Base-by-base conservation (phyloP, 2,329 filamentous ascomycete genomes). In the Botrytis aclada region DNA sequence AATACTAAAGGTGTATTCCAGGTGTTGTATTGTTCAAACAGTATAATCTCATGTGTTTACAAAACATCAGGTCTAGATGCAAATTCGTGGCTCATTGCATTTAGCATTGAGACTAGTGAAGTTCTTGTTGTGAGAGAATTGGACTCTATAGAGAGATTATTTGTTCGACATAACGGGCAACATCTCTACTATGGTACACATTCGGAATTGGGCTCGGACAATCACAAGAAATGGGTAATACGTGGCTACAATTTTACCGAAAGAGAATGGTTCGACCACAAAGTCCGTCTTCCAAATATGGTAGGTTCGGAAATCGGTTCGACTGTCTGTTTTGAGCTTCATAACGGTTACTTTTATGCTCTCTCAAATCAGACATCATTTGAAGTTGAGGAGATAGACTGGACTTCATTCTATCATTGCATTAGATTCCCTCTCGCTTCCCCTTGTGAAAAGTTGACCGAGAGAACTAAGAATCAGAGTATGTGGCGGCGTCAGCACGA, bases 251-350 rank as follows among this genome's bases (percentile, higher is more conserved):
- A 87, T 74, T 80, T 92, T 51, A 69, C 74, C 14, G 80, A 79
- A 1, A 74, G 78, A 3, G 79, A 79, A n/a, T 85, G 84, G 82
- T 79, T 85, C 32, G 79, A 82, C 0, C 76, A 82, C 18, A 84
- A 83, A 58, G 79, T 91, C 8, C 83, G 88, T 47, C 82, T 93
- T 4, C 82, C 86, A 54, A 84, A 88, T 37, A 84, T 92, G 72
- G 86, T 88, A 61, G 92, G 90, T 1, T 86, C 84, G 29, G 90
- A 92, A 63, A 85, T 94, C 45, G 90, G 89, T 9, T 87, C 86
- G 18, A 90, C 88, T 0, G 84, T 93, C n/a, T 92, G 88, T 74
- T 94, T 95, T 78, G 90, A 92, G 74, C 87, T 94, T 29, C 84
- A 92, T 74, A 84, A 89, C 54, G 86, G 84, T 16, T 84, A 89